Conservation (phyloP, 148 eudicot genomes). For the Diospyros kaki region DNA sequence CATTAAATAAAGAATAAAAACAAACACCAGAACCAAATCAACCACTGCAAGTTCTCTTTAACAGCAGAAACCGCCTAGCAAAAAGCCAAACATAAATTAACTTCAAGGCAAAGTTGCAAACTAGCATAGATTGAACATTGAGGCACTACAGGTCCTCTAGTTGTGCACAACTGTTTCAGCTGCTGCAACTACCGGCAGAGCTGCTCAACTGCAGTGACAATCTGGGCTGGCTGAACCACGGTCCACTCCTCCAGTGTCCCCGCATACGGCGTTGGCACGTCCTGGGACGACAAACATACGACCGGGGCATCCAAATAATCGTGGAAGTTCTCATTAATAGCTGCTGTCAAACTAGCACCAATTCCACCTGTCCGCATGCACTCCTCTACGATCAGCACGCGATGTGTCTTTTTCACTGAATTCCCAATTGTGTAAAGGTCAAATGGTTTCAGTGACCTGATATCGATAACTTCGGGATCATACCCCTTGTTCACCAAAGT, state of each 20-base stretch:
- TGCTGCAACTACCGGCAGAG: constrained; percentile 40
- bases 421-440: constrained; percentile 81
- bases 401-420: constrained; percentile 81
- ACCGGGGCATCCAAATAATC: constrained; percentile 83
- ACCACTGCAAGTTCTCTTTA: constrained; percentile 6
- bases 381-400: constrained; percentile 86
- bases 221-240: constrained; percentile 76
- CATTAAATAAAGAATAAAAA: neutral
- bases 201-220: constrained; percentile 84
- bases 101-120: neutral
- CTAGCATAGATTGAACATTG: neutral
- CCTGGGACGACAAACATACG: constrained; percentile 84
- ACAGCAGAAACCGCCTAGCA: neutral
- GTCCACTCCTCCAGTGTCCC: constrained; percentile 78
- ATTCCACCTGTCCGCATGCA: constrained; percentile 94
- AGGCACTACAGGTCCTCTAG: neutral
- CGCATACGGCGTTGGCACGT: constrained; percentile 93
- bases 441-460: constrained; percentile 80
- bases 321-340: constrained; percentile 76
- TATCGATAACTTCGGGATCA: constrained; percentile 87
- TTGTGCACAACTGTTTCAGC: neutral
- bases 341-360: constrained; percentile 89
- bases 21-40: neutral
- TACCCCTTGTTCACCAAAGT: constrained; percentile 81
- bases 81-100: neutral